These are phyloP conservation scores for Botrytis tulipae DNA, from an alignment of 2,329 filamentous ascomycete species.

Conservation along the genomic window DNA sequence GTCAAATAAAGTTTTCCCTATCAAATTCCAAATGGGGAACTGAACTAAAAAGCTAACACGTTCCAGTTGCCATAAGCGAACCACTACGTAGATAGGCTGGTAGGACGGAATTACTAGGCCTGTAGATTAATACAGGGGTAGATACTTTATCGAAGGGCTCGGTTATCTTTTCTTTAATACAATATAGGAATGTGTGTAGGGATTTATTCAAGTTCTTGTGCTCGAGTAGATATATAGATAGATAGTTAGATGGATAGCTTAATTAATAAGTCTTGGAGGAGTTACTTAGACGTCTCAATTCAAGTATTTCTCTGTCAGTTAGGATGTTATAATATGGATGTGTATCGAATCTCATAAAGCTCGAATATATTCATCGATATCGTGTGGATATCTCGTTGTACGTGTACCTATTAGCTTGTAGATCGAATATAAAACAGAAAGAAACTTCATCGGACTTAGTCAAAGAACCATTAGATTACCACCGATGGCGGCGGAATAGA, in stretches of 20 bases:
- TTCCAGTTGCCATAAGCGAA: neutral
- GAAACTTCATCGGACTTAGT: neutral
- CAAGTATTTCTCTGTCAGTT: neutral
- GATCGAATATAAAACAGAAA: neutral
- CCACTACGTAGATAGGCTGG: neutral
- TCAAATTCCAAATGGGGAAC: neutral
- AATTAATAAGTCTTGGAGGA: neutral
- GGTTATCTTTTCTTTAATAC: neutral
- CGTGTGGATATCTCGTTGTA: neutral
- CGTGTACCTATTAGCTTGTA: neutral
- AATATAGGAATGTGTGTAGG: neutral
- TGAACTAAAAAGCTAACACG: neutral
- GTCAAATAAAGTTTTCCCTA: constrained; percentile 2
- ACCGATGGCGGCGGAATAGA: neutral
- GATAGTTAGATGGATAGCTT: neutral
- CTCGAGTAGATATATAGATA: neutral
- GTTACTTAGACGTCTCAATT: neutral
- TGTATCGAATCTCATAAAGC: too few relatives aligned
- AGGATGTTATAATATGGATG: neutral
- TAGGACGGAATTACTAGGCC: neutral
- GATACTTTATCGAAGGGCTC: neutral
- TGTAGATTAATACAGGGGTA: neutral
- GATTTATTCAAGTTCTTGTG: neutral
- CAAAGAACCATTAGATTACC: neutral
- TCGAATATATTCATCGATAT: too few relatives aligned